Base-by-base conservation (phyloP, 2,329 filamentous ascomycete species). In the Metarhizium guizhouense region DNA sequence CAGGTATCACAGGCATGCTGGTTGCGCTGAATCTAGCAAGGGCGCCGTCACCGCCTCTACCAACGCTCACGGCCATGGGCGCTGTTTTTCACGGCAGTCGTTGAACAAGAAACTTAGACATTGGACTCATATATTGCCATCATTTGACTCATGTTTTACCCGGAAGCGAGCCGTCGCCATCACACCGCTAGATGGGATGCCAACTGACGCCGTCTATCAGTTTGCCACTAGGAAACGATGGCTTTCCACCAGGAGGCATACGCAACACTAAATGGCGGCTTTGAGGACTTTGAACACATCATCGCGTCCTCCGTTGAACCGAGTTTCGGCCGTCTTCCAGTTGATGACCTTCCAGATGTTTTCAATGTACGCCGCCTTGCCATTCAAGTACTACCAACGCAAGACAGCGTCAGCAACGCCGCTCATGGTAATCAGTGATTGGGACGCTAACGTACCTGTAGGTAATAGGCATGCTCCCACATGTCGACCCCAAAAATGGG, bases 401-500 rank as follows among this genome's bases (percentile, higher is more conserved):
- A 25, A 14, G 16, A 40, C 20, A 54, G 14, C 59, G 57, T 63
- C 36, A 58, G 32, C 7, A 34, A 11, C 32, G 2, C 32, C 32
- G 32, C 10, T 11, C 32, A 34, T 34, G 32, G 32, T 11, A 34
- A 34, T 7, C 10, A 34, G 32, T 61, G 25, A 25, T 25, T 25
- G 25, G 25, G 25, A 25, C 25, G 25, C 25, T 25, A 25, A 25
- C 25, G 25, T 58, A 85, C 83, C 77, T 90, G 89, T 18, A 95
- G 73, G 67, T 95, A 95, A 68, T 95, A 95, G 0, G 90, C 90
- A 74, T 95, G 90, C 74, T 95, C 90, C 90, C 90, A 95, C 83
- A 95, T 93, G 68, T 95, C 90, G 2, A 95, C 78, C 0, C 89
- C 90, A 47, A 91, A 77, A 20, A 95, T 73, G 8, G 86, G 86